phyloP scores from a whole-genome alignment of 2,329 filamentous ascomycete species.

The Paecilomyces sp. region DNA sequence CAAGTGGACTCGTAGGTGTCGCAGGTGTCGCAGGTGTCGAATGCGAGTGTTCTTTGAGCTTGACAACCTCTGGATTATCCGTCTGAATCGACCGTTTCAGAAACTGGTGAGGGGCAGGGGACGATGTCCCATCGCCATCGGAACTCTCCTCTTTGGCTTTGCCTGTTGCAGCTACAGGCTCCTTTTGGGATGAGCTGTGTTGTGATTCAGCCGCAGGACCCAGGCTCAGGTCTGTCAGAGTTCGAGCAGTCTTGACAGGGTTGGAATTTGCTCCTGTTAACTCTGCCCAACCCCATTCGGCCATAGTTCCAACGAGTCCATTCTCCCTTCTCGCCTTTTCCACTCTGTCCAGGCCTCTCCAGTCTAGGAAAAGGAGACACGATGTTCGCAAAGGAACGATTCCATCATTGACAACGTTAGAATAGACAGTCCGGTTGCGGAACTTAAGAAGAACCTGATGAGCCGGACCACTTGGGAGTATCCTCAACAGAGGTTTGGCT shows the following conservation, averaged over 20 bases:
- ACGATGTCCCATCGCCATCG: constrained; percentile 2
- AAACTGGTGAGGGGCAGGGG: constrained; percentile 14
- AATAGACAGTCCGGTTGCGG: constrained; percentile 84
- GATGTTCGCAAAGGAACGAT: constrained; percentile 94
- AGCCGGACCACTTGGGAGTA: constrained; percentile 84
- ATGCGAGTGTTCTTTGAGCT: constrained; percentile 8
- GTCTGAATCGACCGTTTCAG: constrained; percentile 7
- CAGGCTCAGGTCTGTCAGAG: constrained; percentile 15
- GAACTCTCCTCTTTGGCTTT: constrained; percentile 3
- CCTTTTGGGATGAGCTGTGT: neutral
- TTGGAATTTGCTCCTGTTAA: constrained; percentile 62
- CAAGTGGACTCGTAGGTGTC: constrained; percentile 40
- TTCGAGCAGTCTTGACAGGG: constrained; percentile 40
- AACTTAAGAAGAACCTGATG: constrained; percentile 83
- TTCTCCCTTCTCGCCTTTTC: constrained; percentile 91
- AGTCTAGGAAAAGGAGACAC: constrained; percentile 92
- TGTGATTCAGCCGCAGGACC: neutral
- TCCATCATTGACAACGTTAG: constrained; percentile 95
- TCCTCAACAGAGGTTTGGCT: constrained; percentile 80
- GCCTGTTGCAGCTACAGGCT: neutral
- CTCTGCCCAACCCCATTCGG: constrained; percentile 92
- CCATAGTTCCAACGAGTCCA: constrained; percentile 84
- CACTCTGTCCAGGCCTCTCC: constrained; percentile 86
- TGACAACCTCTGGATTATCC: constrained; percentile 7
- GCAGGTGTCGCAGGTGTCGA: constrained; percentile 27